These are phyloP conservation scores for Rhypophila decipiens DNA, from an alignment of 495 filamentous ascomycete genomes.

Conservation along the genomic window DNA sequence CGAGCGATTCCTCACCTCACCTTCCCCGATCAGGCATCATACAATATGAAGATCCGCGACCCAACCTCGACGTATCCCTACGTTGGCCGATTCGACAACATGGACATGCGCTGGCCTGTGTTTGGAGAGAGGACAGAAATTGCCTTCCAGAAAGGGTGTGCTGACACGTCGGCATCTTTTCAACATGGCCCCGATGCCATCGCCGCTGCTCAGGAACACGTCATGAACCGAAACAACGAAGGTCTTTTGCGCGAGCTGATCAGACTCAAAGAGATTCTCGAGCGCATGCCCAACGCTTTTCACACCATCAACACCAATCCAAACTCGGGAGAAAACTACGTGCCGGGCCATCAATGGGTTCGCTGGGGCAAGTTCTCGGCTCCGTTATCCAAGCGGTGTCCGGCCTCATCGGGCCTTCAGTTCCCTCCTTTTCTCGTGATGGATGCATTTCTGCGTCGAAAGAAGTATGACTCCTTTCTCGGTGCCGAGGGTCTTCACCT, in stretches of 20 bases:
- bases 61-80: conserved; percentile 41
- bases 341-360: conserved; percentile 34
- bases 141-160: conserved; percentile 40
- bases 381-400: conserved; percentile 43
- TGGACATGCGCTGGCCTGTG: conserved; percentile 46
- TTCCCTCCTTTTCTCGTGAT: conserved; percentile 46
- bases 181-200: conserved; percentile 39
- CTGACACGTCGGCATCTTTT: conserved; percentile 39
- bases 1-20: conserved; percentile 43
- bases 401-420: conserved; percentile 45
- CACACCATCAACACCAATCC: conserved; percentile 48
- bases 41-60: conserved; percentile 45
- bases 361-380: conserved; percentile 45
- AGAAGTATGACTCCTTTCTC: conserved; percentile 44
- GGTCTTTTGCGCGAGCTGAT: conserved; percentile 42
- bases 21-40: conserved; percentile 45
- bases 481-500: conserved; percentile 43
- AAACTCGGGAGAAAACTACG: conserved; percentile 40
- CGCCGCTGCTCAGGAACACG: conserved; percentile 45
- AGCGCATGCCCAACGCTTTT: conserved; percentile 45
- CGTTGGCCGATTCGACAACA: conserved; percentile 41
- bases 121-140: conserved; percentile 45
- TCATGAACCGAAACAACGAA: conserved; percentile 44
- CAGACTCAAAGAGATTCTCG: conserved; percentile 43
- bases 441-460: conserved; percentile 46